Conservation (phyloP, 2,329 filamentous ascomycete species). For the Colletotrichum costaricense region DNA sequence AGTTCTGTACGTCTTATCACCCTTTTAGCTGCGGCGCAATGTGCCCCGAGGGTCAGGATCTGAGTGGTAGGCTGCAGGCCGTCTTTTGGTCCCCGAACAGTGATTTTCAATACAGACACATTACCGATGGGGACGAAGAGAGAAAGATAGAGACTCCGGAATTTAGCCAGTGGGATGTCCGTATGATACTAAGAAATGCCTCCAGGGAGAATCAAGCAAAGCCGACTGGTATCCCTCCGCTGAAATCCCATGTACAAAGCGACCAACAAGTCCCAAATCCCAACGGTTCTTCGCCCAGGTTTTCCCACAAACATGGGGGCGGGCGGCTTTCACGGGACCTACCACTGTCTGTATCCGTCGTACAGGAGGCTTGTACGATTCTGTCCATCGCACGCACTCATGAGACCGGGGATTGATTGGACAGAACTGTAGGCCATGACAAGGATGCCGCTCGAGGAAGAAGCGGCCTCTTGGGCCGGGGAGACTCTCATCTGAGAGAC, state of each 20-base stretch:
- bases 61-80: neutral
- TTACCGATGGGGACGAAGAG: neutral
- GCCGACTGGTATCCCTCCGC: conserved; percentile 1
- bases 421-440: neutral
- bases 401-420: neutral
- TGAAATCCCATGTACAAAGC: no score
- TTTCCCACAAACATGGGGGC: conserved; percentile 7
- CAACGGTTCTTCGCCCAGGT: conserved; percentile 8
- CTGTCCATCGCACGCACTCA: neutral
- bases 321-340: neutral
- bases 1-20: neutral
- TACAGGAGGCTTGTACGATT: neutral
- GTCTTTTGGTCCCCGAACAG: neutral
- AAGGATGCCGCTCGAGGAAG: conserved; percentile 20
- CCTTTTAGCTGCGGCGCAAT: conserved; percentile 20
- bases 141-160: neutral
- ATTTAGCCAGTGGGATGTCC: neutral
- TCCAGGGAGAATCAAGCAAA: conserved; percentile 30
- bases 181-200: conserved; percentile 8
- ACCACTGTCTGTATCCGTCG: neutral
- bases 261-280: neutral
- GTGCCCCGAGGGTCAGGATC: conserved; percentile 9
- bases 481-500: neutral
- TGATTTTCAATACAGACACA: neutral
- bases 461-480: conserved; percentile 26